phyloP scores from a whole-genome alignment of 2,329 filamentous ascomycete genomes.

The Periconia macrospinosa region DNA sequence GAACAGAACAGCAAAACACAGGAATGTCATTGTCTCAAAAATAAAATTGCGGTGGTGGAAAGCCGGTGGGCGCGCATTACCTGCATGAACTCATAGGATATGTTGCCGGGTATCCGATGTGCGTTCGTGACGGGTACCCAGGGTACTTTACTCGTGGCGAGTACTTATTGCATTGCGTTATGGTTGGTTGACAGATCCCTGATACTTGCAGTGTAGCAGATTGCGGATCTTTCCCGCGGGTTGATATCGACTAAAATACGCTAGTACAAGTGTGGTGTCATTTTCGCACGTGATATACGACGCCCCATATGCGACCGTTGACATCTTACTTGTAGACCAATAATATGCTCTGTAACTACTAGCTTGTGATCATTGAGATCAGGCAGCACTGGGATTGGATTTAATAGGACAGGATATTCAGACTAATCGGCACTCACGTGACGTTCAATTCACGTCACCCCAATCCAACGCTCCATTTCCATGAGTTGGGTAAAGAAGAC shows the following conservation, averaged over 20 bases:
- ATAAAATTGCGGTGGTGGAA: not conserved
- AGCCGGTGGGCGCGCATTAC: not conserved
- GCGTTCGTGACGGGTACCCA: not conserved
- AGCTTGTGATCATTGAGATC: too few relatives aligned
- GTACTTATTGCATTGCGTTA: not conserved
- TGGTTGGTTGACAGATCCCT: not conserved
- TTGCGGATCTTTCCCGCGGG: not conserved
- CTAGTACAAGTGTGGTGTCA: not conserved
- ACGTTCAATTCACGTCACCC: too few relatives aligned
- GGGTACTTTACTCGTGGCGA: not conserved
- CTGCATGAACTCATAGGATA: not conserved
- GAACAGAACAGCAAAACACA: slow-evolving; percentile 1
- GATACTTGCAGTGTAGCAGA: not conserved
- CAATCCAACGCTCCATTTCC: too few relatives aligned
- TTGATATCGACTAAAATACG: not conserved
- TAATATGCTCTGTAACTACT: too few relatives aligned
- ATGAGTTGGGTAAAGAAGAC: too few relatives aligned
- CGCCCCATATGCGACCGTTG: too few relatives aligned
- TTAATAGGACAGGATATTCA: too few relatives aligned
- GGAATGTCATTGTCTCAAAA: not conserved
- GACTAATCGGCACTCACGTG: too few relatives aligned
- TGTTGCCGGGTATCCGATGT: not conserved
- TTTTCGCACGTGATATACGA: not conserved
- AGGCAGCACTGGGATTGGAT: too few relatives aligned
- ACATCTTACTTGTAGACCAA: too few relatives aligned